These are phyloP conservation scores for Garcileccinum viscosum DNA, from an alignment of 1,284 basidiomycete species.

Conservation along the genomic window DNA sequence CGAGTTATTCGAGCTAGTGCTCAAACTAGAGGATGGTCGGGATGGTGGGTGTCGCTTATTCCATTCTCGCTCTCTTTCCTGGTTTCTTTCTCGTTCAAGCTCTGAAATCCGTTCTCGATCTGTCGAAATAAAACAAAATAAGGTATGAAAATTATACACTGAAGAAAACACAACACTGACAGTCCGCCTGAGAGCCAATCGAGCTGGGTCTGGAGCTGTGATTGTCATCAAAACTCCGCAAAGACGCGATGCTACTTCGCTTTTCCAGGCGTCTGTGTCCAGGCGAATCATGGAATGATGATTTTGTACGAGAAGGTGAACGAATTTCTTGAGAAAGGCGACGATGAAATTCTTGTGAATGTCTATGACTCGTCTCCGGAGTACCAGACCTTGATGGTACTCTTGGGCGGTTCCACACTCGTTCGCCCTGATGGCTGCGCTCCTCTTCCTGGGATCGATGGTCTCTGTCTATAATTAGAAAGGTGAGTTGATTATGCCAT, in stretches of 20 bases:
- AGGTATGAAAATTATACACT: background rate
- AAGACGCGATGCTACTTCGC: conserved; percentile 44
- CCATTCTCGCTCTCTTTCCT: conserved; percentile 60
- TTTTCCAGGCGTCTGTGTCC: conserved; percentile 30
- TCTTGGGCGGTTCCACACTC: conserved; percentile 44
- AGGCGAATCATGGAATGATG: conserved; percentile 30
- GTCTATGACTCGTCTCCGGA: conserved; percentile 38
- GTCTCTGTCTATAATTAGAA: conserved; percentile 16
- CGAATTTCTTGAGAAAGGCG: conserved; percentile 38
- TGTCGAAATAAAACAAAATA: conserved; percentile 30
- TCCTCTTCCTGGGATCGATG: conserved; percentile 31
- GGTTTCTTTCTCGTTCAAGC: conserved; percentile 47
- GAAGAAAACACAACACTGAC: conserved; percentile 44
- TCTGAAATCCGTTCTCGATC: conserved; percentile 53
- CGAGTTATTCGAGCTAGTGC: conserved; percentile 39
- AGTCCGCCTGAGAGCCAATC: conserved; percentile 51
- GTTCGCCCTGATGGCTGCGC: conserved; percentile 41
- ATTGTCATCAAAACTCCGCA: conserved; percentile 44
- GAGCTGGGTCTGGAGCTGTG: conserved; percentile 51
- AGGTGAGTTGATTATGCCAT: conserved; percentile 14
- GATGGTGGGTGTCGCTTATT: conserved; percentile 51
- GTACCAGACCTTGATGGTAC: conserved; percentile 29
- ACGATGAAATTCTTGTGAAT: conserved; percentile 31
- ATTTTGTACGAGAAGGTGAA: conserved; percentile 29
- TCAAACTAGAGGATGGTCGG: conserved; percentile 40